phyloP scores from a whole-genome alignment of 768 basidiomycete genomes.

The Rhodotorula babjevae region DNA sequence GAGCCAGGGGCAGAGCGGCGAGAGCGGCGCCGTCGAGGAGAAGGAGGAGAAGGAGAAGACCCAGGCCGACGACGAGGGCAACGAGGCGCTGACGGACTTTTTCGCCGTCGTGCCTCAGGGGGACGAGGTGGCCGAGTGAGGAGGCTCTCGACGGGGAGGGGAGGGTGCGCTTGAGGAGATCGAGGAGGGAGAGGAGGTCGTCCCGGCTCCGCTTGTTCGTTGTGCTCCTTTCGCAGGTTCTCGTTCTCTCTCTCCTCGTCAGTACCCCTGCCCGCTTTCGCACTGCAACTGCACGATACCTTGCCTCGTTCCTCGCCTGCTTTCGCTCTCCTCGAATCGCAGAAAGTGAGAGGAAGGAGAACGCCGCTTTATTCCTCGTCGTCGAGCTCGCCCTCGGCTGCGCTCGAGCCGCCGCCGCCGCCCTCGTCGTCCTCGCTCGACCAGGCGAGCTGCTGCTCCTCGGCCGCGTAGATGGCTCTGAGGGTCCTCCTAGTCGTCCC shows the following conservation, averaged over 20 bases:
- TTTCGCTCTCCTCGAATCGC: not conserved
- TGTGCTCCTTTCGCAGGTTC: no score
- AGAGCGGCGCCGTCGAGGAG: no score
- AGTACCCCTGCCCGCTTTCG: no score
- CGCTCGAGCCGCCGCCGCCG: not conserved
- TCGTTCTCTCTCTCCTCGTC: no score
- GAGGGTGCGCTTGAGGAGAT: no score
- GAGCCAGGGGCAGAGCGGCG: no score
- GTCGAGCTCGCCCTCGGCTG: not conserved
- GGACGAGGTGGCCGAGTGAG: not conserved
- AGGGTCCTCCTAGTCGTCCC: no score
- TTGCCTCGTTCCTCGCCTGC: not conserved
- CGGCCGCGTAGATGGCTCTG: not conserved
- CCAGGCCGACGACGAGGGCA: not conserved
- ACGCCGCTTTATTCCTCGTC: not conserved
- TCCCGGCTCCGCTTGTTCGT: no score
- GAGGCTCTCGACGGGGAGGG: no score
- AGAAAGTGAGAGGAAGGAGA: no score
- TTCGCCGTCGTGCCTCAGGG: not conserved
- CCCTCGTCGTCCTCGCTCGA: not conserved
- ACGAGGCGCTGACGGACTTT: conserved; percentile 8
- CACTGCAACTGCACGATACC: no score
- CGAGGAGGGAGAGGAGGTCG: no score
- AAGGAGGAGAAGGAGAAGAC: not conserved
- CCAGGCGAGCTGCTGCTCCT: not conserved